These are phyloP conservation scores for Aspergillus tanneri DNA, from an alignment of 2,329 filamentous ascomycete species.

Conservation along the genomic window DNA sequence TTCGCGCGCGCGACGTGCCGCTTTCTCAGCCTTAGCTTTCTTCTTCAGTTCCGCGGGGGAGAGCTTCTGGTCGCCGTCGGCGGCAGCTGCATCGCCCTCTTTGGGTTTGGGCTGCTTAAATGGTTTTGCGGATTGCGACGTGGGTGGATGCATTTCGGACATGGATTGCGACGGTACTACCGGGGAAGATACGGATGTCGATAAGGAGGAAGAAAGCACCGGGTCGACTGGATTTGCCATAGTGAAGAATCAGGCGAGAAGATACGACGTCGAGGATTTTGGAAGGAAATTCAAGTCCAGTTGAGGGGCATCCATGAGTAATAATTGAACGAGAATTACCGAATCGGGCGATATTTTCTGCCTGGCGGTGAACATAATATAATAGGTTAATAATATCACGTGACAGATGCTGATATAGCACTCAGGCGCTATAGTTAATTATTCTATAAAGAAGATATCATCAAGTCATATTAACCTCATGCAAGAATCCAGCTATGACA, in stretches of 20 bases:
- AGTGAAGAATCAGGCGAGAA: conserved; percentile 25
- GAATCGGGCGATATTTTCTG: conserved; percentile 17
- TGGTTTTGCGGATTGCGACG: conserved; percentile 21
- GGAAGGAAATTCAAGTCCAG: neutral
- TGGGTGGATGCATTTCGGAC: conserved; percentile 17
- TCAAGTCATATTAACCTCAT: conserved; percentile 7
- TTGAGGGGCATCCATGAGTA: neutral
- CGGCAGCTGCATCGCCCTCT: conserved; percentile 27
- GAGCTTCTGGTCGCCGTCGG: conserved; percentile 36
- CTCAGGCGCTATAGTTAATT: too few relatives aligned
- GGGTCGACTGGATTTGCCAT: conserved; percentile 30
- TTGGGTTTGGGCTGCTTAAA: conserved; percentile 17
- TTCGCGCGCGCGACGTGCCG: conserved; percentile 73
- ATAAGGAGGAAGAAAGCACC: conserved; percentile 17
- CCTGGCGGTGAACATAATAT: neutral
- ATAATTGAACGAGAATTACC: neutral
- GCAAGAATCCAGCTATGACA: conserved; percentile 8
- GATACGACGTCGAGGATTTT: conserved; percentile 21
- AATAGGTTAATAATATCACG: too few relatives aligned
- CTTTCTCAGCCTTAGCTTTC: conserved; percentile 86
- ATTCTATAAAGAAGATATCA: neutral
- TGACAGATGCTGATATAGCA: too few relatives aligned
- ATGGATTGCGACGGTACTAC: conserved; percentile 21
- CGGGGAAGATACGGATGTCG: conserved; percentile 19
- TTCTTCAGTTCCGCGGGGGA: conserved; percentile 76